Base-by-base conservation (phyloP, 495 filamentous ascomycete species). In the Lasiosphaeria ovina region DNA sequence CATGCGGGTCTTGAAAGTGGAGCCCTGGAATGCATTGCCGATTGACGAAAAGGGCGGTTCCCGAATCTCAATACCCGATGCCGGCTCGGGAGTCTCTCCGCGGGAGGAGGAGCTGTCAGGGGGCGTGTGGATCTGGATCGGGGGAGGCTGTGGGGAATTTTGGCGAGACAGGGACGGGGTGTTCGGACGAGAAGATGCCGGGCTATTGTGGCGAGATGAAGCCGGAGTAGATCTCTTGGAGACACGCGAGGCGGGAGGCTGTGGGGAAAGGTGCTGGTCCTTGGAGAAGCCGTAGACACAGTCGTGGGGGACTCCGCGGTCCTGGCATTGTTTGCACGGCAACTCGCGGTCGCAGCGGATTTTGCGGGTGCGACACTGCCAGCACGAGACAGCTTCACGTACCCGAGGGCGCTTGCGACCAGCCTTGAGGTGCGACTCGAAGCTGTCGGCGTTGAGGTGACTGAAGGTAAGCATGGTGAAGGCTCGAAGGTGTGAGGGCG, bases 331-430 rank as follows among this genome's bases (percentile, higher is more conserved):
- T 5, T 57, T 49, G 64, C 85, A 88, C 34, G 85, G 84, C 0
- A 75, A 74, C 51, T 72, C 72, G 61, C 85, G 85, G 65, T 87
- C 79, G 65, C 85, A 88, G 32, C 83, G 80, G 17, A 86, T 85
- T 61, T 87, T 87, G 17, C 85, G 81, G 10, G 73, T 74, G 9
- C 85, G 74, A 63, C 85, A 88, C 44, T 69, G 58, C 44, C 47
- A 59, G 44, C 66, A 69, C 10, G 66, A 69, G 3, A 67, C 58
- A 24, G 61, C 55, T 35, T 66, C 64, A 34, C 66, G 54, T 1
- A 64, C 56, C 17, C 66, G 35, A 12, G 66, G 66, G 8, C 66
- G 40, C 58, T 66, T 69, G 10, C 66, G 47, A 10, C 66, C 66
- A 24, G 63, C 53, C 36, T 63, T 63, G 35, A 62, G 58, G 8